Conservation (phyloP, 2,329 filamentous ascomycete genomes). For the Periconia digitata region DNA sequence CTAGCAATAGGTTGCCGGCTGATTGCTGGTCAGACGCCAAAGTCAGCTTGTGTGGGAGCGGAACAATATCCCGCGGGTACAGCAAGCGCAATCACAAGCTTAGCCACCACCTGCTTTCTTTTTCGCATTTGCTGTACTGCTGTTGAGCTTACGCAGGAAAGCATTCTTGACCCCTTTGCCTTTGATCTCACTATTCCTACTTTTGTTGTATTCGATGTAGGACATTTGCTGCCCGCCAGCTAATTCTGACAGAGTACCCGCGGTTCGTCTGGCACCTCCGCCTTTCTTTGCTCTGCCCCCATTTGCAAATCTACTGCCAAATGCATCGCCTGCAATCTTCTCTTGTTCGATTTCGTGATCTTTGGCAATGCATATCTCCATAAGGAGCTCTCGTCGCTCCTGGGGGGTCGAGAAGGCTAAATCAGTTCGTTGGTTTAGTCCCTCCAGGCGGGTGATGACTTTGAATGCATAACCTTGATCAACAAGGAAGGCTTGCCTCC, state of each 20-base stretch:
- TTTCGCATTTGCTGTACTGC: slow-evolving; percentile 15
- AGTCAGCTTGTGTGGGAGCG: background rate
- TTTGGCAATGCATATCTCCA: slow-evolving; percentile 86
- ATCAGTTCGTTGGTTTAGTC: slow-evolving; percentile 80
- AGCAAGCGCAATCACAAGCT: background rate
- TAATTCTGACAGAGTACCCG: slow-evolving; percentile 80
- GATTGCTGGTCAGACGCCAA: background rate
- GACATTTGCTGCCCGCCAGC: slow-evolving; percentile 96
- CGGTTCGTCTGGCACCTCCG: slow-evolving; percentile 72
- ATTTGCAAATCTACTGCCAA: slow-evolving; percentile 52
- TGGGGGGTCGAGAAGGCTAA: slow-evolving; percentile 77
- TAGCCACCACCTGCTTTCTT: slow-evolving; percentile 8
- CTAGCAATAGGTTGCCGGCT: background rate
- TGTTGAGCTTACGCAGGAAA: slow-evolving; percentile 49
- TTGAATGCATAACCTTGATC: slow-evolving; percentile 99
- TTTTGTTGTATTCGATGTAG: slow-evolving; percentile 58
- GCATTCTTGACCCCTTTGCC: slow-evolving; percentile 42
- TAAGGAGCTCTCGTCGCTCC: slow-evolving; percentile 82
- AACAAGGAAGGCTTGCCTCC: slow-evolving; percentile 93
- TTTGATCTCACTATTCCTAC: slow-evolving; percentile 51
- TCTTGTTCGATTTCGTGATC: slow-evolving; percentile 72
- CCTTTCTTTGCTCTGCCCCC: slow-evolving; percentile 51
- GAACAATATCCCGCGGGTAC: background rate
- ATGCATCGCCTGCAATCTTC: slow-evolving; percentile 68
- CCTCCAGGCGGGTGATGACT: slow-evolving; percentile 92